Base-by-base conservation (phyloP, 2,329 filamentous ascomycete species). In the Ceratocystis cubensis region DNA sequence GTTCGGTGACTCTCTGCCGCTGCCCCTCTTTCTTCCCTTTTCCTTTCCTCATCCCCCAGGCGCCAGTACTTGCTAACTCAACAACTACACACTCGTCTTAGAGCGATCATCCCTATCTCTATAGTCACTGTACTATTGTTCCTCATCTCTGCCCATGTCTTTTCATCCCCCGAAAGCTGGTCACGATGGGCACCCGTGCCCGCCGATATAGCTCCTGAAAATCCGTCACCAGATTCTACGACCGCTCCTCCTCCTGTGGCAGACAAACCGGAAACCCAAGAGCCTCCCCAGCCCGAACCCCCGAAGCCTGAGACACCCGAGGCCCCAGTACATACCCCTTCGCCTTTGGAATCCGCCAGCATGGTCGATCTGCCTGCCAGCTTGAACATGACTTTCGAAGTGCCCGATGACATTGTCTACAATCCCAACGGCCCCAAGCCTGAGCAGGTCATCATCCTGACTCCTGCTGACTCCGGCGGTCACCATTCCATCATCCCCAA, bases 401-500 rank as follows among this genome's bases (percentile, higher is more conserved):
- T 68, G 2, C 64, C 67, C 53, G 67, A 65, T 28, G 61, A 66
- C 28, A 68, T 68, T 30, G 57, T 63, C 8, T 68, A 68, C 44
- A 61, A 68, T 53, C 64, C 64, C 25, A 61, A 64, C 33, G 67
- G 67, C 20, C 67, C 67, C 22, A 59, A 44, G 22, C 67, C 67
- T 5, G 64, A 66, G 2, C 64, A 68, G 61, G 64, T 68, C 20
- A 64, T 68, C 25, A 45, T 68, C 13, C 25, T 68, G 33, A 68
- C 67, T 17, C 64, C 67, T 44, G 67, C 67, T 48, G 67, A 68
- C n/a, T 50, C 50, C 33, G 67, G 67, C 48, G 67, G 67, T 22
- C 67, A 68, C 61, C 67, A 68, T 41, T 61, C 56, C 44, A 57
- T 44, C 45, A 68, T 68, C n/a, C 53, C 61, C n/a, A 50, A 68